Evolutionary conservation across 257 asterid species (phyloP), one percentile per base, ranked within the genome.

Genomic region (Datura wrightii): DNA sequence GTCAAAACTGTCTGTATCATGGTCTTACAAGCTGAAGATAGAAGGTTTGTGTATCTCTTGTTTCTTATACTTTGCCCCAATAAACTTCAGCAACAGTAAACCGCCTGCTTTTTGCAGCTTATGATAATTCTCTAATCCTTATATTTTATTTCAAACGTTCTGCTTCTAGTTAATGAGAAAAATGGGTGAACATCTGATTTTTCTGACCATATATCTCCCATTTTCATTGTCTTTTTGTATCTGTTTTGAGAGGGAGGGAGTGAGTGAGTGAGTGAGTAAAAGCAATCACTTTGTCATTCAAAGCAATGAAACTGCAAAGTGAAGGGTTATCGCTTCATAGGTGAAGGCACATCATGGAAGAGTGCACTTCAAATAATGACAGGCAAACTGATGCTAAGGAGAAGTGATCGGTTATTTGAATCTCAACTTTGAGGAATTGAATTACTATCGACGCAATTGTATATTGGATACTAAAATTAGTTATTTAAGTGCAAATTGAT

Each of bases 21-120:
- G 98, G 98, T 93, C 97, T 79, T 97, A 93, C 93, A 91, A 87
- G 90, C 96, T 97, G 83, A 89, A 91, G 82, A 91, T 86, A 24
- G 95, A 94, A 88, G 98, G 99, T 97, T 87, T 65, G 89, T 58
- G 19, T 79, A 41, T 63, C 59, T 50, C 65, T 67, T 56, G 82
- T 85, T 66, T 24, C 86, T 79, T n/a, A 11, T 79, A 55, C 34
- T 4, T 36, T 24, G 3, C 18, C 39, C 39, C 39, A n/a, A 44
- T 42, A n/a, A 44, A 71, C 79, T 44, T 41, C 0, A 18, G 52
- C 16, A 42, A 70, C 37, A 8, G 8, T 70, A 37, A 67, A 67
- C 36, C 37, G 42, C 79, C 50, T 70, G 62, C 62, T 76, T 69
- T 76, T 76, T 24, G 63, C 63, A 50, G 63, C 13, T 76, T 76